Evolutionary conservation across 2,329 filamentous ascomycete species (phyloP).

Genomic region (Ascochyta rabiei): DNA sequence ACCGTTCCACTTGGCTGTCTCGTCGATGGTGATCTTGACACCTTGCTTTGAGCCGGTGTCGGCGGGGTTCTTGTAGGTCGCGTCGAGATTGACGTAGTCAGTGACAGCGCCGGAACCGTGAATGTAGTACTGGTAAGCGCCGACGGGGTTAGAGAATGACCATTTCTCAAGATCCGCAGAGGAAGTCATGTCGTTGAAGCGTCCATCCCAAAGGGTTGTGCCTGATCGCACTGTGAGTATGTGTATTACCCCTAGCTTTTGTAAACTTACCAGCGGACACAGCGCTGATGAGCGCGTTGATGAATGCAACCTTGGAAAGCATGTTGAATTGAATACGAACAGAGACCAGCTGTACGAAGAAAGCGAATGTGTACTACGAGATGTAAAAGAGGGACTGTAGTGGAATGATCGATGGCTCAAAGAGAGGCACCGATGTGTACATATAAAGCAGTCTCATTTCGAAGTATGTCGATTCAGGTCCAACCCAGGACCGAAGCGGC

Average conservation of each 20-base stretch:
- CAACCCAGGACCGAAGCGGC: conserved; percentile 17
- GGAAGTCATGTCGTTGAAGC: conserved; percentile 65
- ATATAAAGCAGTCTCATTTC: conserved; percentile 13
- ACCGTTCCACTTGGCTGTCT: conserved; percentile 72
- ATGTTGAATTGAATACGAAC: conserved; percentile 31
- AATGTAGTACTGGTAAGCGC: conserved; percentile 78
- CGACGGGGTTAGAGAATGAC: conserved; percentile 70
- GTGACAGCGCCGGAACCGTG: conserved; percentile 65
- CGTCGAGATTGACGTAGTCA: conserved; percentile 70
- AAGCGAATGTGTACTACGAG: conserved; percentile 20
- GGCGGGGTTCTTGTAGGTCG: conserved; percentile 69
- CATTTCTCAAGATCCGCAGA: conserved; percentile 64
- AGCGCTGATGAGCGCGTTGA: conserved; percentile 41
- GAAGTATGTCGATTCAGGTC: conserved; percentile 15
- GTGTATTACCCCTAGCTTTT: too few species aligned
- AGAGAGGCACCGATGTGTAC: conserved; percentile 7
- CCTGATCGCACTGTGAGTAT: conserved; percentile 31
- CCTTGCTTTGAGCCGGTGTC: conserved; percentile 68
- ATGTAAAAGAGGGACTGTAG: conserved; percentile 31
- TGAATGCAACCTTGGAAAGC: conserved; percentile 39
- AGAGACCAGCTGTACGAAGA: conserved; percentile 32
- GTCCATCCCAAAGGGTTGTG: conserved; percentile 67
- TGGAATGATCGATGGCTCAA: conserved; percentile 10
- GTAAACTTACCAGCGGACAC: conserved; percentile 37
- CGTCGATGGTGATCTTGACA: conserved; percentile 70